A percentile compares a stretch with the other conserved stretches of the same genome.
Conservation (phyloP, 352 stramenopile species). For the Globisporangium spinosum region DNA sequence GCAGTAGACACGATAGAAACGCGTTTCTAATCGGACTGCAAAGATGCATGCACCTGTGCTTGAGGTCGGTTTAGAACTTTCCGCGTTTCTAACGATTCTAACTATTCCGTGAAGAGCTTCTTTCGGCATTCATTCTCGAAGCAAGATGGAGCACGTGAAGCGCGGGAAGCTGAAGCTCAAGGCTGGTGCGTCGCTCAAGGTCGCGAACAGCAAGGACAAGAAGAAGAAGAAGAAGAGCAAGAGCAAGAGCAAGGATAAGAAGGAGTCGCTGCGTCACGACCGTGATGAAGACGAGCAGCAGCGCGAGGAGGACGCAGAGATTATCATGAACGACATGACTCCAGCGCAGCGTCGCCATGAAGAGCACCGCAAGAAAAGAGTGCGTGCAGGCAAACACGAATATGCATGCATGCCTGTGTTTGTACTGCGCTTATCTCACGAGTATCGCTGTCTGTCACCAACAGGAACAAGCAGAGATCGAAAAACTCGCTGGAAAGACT, state of each 20-base stretch:
- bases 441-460: background rate
- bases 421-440: background rate
- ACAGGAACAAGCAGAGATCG: constrained; percentile 84
- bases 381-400: constrained; percentile 26
- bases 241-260: constrained; percentile 43
- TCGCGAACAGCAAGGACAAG: constrained; percentile 35
- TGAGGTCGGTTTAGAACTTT: background rate
- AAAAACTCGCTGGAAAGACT: constrained; percentile 83
- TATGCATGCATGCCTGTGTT: background rate
- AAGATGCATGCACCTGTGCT: background rate
- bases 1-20: constrained; percentile 20
- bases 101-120: background rate
- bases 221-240: constrained; percentile 62
- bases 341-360: constrained; percentile 74
- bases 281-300: constrained; percentile 2
- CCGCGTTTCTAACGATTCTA: constrained; percentile 12
- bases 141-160: constrained; percentile 73
- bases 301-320: constrained; percentile 20
- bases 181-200: constrained; percentile 56
- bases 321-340: constrained; percentile 54
- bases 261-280: constrained; percentile 24
- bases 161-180: constrained; percentile 85
- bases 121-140: background rate
- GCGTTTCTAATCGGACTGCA: background rate
- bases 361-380: constrained; percentile 75